Evolutionary conservation across 176 grass and related monocot species (phyloP), one percentile per base, ranked within the genome.

Genomic region (Luzula sylvatica): DNA sequence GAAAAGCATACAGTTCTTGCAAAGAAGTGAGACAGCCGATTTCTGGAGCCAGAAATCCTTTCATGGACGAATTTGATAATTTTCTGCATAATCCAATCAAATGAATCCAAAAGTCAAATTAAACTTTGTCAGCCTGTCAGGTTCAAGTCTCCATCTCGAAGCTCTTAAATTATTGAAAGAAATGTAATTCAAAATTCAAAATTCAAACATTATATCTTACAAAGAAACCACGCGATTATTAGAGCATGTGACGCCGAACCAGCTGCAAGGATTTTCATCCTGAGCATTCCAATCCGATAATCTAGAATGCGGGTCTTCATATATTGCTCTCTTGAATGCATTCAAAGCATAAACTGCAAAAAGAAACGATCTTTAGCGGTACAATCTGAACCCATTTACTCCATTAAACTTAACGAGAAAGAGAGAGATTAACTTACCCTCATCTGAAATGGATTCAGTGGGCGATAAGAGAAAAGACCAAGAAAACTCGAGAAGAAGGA

Each of bases 231-330:
- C 92, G 7, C 55, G 72, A 46, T 44, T 73, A 61, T 80, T 23
- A 7, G 73, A 84, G 76, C 92, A 98, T 0, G 4, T 19, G 4
- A 98, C 78, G 35, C 85, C 85, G 23, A 40, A 61, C 92, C 85
- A 90, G 12, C 5, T 3, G 58, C 92, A 98, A 47, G 75, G 92
- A 46, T 74, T 13, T 53, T 35, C 44, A 30, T 86, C 67, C 11
- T 15, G 63, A 64, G 68, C 2, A 62, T 87, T 83, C 92, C 92
- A 98, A 52, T 87, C 69, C 3, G 85, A 90, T 23, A 98, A 68
- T 54, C 1, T 69, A 15, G 92, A 79, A 13, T 65, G 49, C 18
- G 92, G 92, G 61, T 87, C 92, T 7, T 80, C 72, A 55, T 26
- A 80, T 35, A 98, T 80, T 27, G 71, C 75, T 49, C 28, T 72